A percentile compares a stretch with the other conserved stretches of the same genome.
phyloP scores from a whole-genome alignment of 495 filamentous ascomycete species.

The Penicillium ochrochloron region DNA sequence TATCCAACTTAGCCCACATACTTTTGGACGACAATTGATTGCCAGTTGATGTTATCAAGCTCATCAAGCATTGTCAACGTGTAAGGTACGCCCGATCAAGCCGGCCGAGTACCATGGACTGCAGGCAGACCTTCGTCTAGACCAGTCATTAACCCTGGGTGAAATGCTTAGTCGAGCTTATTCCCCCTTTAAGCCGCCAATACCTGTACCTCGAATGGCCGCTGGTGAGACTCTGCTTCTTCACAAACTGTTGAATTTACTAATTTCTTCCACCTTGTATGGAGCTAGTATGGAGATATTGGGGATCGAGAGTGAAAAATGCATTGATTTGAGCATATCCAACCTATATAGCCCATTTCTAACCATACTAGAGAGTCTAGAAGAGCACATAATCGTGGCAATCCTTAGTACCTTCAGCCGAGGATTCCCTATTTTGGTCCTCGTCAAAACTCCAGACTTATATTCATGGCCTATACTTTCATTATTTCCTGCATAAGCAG shows the following conservation, averaged over 20 bases:
- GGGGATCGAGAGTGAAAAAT: neutral
- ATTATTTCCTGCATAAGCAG: neutral
- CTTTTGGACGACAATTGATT: neutral
- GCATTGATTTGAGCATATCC: too few species aligned
- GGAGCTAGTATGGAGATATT: too few species aligned
- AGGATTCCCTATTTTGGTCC: neutral
- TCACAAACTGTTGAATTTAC: too few species aligned
- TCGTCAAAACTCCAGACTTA: neutral
- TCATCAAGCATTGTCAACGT: neutral
- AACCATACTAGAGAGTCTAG: too few species aligned
- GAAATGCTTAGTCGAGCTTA: neutral
- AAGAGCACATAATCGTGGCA: neutral
- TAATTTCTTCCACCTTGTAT: too few species aligned
- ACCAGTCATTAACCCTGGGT: conserved; percentile 9
- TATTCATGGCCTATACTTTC: neutral
- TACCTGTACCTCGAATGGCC: too few species aligned
- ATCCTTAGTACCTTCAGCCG: neutral
- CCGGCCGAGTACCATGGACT: conserved; percentile 12
- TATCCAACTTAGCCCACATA: neutral
- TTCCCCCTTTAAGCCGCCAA: neutral
- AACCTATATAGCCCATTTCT: too few species aligned
- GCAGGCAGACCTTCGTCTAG: conserved; percentile 15
- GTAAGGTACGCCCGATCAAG: conserved; percentile 6
- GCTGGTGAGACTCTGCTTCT: too few species aligned
- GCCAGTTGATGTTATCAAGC: too few species aligned